phyloP scores from a whole-genome alignment of 441 rosid species.

The Jatropha podagrica region DNA sequence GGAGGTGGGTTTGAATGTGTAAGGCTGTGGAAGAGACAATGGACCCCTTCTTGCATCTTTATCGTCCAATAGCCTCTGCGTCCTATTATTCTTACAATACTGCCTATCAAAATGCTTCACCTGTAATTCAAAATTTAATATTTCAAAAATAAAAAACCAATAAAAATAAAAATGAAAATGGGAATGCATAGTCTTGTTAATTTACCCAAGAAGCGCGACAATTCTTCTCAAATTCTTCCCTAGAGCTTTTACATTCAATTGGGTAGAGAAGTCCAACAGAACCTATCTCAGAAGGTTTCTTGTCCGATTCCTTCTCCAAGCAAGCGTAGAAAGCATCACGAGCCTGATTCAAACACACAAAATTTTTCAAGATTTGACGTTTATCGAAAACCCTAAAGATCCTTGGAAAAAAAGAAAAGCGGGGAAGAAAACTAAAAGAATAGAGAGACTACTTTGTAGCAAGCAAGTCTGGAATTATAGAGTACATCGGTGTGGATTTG shows the following conservation, averaged over 20 bases:
- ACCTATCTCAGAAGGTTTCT: conserved; percentile 67
- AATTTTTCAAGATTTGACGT: background rate
- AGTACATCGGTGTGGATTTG: conserved; percentile 60
- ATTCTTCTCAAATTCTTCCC: conserved; percentile 50
- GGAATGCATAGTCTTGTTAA: background rate
- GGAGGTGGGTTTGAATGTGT: conserved; percentile 59
- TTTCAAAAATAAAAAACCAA: background rate
- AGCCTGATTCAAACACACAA: conserved; percentile 32
- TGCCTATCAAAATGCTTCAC: conserved; percentile 77
- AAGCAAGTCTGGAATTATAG: conserved; percentile 52
- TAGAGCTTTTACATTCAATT: conserved; percentile 49
- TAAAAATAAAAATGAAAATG: background rate
- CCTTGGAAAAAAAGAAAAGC: background rate
- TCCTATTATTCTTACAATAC: conserved; percentile 60
- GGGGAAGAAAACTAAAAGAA: background rate
- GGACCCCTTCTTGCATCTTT: conserved; percentile 71
- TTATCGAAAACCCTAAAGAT: background rate
- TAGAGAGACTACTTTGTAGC: conserved; percentile 47
- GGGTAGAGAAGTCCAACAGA: conserved; percentile 77
- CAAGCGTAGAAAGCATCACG: conserved; percentile 75
- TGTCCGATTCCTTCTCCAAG: conserved; percentile 59
- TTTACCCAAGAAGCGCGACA: conserved; percentile 79
- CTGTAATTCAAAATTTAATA: conserved; percentile 24
- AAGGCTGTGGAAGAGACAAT: conserved; percentile 71
- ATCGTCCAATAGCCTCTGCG: conserved; percentile 63